Base-by-base conservation (phyloP, 2,329 filamentous ascomycete genomes). In the Phaeosphaeriaceae sp. region DNA sequence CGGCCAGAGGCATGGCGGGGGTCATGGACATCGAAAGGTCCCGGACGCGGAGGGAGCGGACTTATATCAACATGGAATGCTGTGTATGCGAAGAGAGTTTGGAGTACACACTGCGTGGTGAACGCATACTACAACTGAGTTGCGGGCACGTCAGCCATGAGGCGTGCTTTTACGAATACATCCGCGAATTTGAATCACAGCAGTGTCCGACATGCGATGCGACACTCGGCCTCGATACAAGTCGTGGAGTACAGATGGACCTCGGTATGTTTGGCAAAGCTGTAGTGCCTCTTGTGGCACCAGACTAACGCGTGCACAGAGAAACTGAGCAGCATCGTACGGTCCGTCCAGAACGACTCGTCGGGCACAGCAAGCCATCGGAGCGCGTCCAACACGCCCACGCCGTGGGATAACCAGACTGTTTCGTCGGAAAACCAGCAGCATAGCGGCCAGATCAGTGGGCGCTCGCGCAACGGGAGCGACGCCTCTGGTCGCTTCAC, bases 151-250 rank as follows among this genome's bases (percentile, higher is more conserved):
- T 99, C 59, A 93, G 94, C 11, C 95, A 99, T 76, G 95, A 98
- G 78, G 95, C 94, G 36, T 99, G 95, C 80, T 98, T 99, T 76
- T 98, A 98, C 80, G 95, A 99, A 79, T 97, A 96, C 75, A 96
- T 99, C 70, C 91, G 92, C 72, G 94, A 97, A 73, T 91, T 94
- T 58, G 93, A 98, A 67, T 91, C 91, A 53, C 93, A 98, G 72
- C 93, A 92, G 72, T 99, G 95, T 79, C 95, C 95, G 25, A 91
- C 91, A 65, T 99, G 95, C 79, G 91, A 97, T 82, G 91, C 93
- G 63, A 93, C 95, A 20, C 81, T 99, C 52, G 92, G 93, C 61
- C 83, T 99, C 45, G 95, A 99, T 79, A 95, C 93, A 7, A 97
- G 92, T 76, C 87, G 95, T 63, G 93, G 93, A 58, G 93, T 93